phyloP scores from a whole-genome alignment of 2,329 filamentous ascomycete species.

The Pseudogymnoascus sp. region DNA sequence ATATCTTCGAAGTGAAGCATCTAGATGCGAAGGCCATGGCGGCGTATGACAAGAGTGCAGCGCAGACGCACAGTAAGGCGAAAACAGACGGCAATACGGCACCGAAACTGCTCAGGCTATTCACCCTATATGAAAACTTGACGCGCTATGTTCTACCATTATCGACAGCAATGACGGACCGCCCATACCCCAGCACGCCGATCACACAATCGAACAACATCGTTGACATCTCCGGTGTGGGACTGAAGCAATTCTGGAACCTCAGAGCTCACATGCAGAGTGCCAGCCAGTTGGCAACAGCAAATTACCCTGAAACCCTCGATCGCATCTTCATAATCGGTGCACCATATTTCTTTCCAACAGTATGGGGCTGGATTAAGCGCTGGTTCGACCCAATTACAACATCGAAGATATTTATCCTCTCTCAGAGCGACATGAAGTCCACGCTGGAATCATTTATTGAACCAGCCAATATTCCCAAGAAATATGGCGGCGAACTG shows the following conservation, averaged over 20 bases:
- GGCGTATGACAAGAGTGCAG: conserved; percentile 63
- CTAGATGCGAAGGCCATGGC: conserved; percentile 76
- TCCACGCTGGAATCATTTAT: conserved; percentile 75
- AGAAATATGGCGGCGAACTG: conserved; percentile 79
- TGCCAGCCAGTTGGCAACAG: conserved; percentile 78
- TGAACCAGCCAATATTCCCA: conserved; percentile 74
- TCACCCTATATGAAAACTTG: conserved; percentile 89
- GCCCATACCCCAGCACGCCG: conserved; percentile 70
- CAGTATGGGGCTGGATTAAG: conserved; percentile 92
- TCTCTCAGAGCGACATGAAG: conserved; percentile 64
- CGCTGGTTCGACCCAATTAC: conserved; percentile 93
- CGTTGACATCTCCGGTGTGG: conserved; percentile 82
- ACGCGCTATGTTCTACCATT: conserved; percentile 81
- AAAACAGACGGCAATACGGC: conserved; percentile 60
- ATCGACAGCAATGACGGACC: conserved; percentile 66
- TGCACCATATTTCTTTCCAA: conserved; percentile 84
- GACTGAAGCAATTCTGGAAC: conserved; percentile 93
- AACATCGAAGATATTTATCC: conserved; percentile 92
- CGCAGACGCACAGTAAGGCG: conserved; percentile 51
- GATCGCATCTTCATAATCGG: conserved; percentile 77
- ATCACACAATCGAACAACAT: conserved; percentile 93
- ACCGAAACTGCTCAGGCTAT: conserved; percentile 73
- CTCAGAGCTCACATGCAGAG: conserved; percentile 90
- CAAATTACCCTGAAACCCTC: conserved; percentile 90
- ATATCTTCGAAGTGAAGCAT: conserved; percentile 79